phyloP scores from a whole-genome alignment of 768 basidiomycete species.

The Lyophyllum semitale region DNA sequence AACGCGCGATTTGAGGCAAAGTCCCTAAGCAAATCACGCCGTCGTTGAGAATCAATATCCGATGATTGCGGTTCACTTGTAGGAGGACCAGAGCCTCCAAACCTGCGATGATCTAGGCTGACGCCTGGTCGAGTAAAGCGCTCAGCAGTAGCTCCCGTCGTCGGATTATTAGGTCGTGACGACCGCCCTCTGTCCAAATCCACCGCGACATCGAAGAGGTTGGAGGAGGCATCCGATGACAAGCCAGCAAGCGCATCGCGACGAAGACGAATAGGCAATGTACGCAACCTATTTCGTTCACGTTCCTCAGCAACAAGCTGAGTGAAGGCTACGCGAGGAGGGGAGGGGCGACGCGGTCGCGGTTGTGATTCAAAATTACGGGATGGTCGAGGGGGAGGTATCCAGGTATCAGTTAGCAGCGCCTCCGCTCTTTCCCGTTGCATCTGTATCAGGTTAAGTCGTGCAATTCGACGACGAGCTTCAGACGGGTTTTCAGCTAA shows the following conservation, averaged over 20 bases:
- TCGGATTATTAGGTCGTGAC: slow-evolving; percentile 31
- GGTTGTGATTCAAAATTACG: not conserved
- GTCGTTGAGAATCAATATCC: not conserved
- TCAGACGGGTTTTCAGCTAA: slow-evolving; percentile 47
- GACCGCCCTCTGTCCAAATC: slow-evolving; percentile 23
- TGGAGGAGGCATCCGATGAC: not conserved
- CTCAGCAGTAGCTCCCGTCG: slow-evolving; percentile 2
- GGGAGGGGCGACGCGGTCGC: not conserved
- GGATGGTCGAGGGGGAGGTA: not conserved
- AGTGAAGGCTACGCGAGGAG: not conserved
- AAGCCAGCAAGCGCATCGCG: not conserved
- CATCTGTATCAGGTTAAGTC: slow-evolving; percentile 32
- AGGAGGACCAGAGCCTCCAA: not conserved
- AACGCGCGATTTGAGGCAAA: not conserved
- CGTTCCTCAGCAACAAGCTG: not conserved
- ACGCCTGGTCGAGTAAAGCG: not conserved
- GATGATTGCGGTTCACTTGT: not conserved
- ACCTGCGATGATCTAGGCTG: not conserved
- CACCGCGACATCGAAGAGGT: not conserved
- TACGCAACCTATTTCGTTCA: not conserved
- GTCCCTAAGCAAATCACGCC: not conserved
- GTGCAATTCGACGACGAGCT: slow-evolving; percentile 37
- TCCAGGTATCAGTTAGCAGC: too few species aligned
- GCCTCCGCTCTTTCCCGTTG: too few species aligned
- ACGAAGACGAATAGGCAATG: not conserved